Percentiles rank a stretch among this genome's conserved stretches.
Evolutionary conservation across 768 basidiomycete species (phyloP).

Genomic region (Leucosporidium creatinivorum): DNA sequence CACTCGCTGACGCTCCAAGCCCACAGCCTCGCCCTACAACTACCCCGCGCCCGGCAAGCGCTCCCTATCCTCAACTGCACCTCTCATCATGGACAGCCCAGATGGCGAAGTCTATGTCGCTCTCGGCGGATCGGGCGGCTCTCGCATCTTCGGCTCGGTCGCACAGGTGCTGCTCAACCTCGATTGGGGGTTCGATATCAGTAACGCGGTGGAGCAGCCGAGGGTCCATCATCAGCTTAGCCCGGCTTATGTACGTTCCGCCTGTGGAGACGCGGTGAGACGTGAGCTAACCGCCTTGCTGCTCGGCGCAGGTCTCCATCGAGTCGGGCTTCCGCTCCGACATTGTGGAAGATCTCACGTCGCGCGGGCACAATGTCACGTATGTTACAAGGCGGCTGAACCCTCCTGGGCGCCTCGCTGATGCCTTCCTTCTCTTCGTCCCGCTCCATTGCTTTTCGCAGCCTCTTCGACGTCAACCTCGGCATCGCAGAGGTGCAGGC

Average conservation of each 20-base stretch:
- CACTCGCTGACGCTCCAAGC: neutral
- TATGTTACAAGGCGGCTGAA: conserved; percentile 38
- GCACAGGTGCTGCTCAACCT: conserved; percentile 65
- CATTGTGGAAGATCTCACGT: conserved; percentile 53
- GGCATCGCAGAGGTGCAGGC: conserved; percentile 69
- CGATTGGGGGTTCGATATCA: conserved; percentile 72
- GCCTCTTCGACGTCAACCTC: conserved; percentile 63
- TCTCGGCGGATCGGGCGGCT: conserved; percentile 80
- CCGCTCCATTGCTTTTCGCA: neutral
- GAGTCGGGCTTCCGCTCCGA: conserved; percentile 57
- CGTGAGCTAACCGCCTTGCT: neutral
- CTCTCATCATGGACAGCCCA: conserved; percentile 66
- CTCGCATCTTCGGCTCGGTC: conserved; percentile 70
- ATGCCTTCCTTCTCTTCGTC: neutral
- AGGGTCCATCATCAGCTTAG: conserved; percentile 81
- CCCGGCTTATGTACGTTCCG: conserved; percentile 47
- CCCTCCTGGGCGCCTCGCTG: no score
- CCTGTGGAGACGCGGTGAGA: no score
- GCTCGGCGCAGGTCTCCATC: conserved; percentile 46
- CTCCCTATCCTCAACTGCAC: conserved; percentile 74
- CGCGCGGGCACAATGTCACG: conserved; percentile 64
- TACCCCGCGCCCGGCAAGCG: conserved; percentile 83
- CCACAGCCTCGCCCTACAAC: conserved; percentile 49
- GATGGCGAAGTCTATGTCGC: conserved; percentile 67
- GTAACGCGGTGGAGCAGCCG: conserved; percentile 72